Percentiles rank a stretch among this genome's conserved stretches.
Evolutionary conservation across 1,139 yeast species (phyloP).

Genomic region (Kodamaea anthophila): DNA sequence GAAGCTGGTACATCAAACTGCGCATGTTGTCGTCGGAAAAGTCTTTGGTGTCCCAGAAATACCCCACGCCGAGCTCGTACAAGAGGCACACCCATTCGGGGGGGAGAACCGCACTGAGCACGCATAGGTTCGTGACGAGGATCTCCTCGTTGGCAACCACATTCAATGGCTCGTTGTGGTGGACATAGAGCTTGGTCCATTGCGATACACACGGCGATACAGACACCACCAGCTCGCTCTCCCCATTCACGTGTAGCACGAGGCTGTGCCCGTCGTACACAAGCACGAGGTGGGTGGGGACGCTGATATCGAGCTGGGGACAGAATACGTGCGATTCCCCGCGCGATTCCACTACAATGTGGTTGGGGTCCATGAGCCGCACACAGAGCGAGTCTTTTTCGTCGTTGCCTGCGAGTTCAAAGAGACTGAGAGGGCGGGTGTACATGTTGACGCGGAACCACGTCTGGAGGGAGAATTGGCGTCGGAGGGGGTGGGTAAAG

Average conservation of each 20-base stretch:
- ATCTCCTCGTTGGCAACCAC: constrained; percentile 20
- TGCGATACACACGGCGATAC: constrained; percentile 28
- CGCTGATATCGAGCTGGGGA: constrained; percentile 7
- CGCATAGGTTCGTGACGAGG: constrained; percentile 26
- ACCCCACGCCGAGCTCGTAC: constrained; percentile 33
- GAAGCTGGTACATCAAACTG: constrained; percentile 27
- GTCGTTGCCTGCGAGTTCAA: constrained; percentile 22
- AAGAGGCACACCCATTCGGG: constrained; percentile 36
- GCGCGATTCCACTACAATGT: constrained; percentile 27
- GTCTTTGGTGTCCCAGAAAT: constrained; percentile 35
- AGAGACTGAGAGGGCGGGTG: constrained; percentile 13
- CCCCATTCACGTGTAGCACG: constrained; percentile 37
- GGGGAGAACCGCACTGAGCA: constrained; percentile 24
- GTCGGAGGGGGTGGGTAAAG: constrained; percentile 7
- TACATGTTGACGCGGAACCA: constrained; percentile 30
- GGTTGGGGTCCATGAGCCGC: constrained; percentile 25
- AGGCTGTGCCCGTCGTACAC: constrained; percentile 36
- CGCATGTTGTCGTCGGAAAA: constrained; percentile 25
- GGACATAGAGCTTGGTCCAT: constrained; percentile 39
- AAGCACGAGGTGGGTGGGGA: constrained; percentile 28
- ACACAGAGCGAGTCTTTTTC: constrained; percentile 23
- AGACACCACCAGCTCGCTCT: constrained; percentile 41
- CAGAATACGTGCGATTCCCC: constrained; percentile 10
- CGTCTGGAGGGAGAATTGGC: constrained; percentile 22
- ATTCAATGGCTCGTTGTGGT: constrained; percentile 15